These are phyloP conservation scores for Pythium utonaiense DNA, from an alignment of 352 stramenopile genomes.

Conservation along the genomic window DNA sequence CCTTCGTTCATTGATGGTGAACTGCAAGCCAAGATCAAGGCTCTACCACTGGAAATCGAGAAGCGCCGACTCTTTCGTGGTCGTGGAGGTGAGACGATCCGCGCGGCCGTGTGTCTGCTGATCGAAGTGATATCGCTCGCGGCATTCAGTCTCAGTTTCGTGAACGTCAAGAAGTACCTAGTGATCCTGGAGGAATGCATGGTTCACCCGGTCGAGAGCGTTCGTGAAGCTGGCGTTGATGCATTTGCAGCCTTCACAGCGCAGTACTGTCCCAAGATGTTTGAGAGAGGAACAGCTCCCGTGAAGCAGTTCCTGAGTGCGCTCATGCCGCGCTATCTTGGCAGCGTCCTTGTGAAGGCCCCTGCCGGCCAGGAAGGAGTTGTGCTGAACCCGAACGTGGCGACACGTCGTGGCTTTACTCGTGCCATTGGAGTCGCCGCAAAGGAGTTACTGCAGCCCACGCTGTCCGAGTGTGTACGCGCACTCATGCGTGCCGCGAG, in stretches of 20 bases:
- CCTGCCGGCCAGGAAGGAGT: slow-evolving; percentile 2
- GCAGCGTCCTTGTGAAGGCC: slow-evolving; percentile 33
- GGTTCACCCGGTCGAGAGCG: slow-evolving; percentile 90
- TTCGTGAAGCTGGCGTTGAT: slow-evolving; percentile 86
- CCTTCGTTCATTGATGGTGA: slow-evolving; percentile 70
- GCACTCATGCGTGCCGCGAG: slow-evolving; percentile 43
- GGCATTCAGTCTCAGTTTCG: slow-evolving; percentile 50
- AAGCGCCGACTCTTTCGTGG: slow-evolving; percentile 95
- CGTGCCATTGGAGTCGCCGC: slow-evolving; percentile 41
- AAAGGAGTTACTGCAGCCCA: slow-evolving; percentile 34
- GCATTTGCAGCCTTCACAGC: slow-evolving; percentile 84
- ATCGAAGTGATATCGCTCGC: slow-evolving; percentile 88
- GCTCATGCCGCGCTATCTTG: slow-evolving; percentile 62
- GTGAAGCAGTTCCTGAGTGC: slow-evolving; percentile 47
- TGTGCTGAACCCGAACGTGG: slow-evolving; percentile 80
- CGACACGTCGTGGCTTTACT: slow-evolving; percentile 82
- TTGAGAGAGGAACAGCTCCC: slow-evolving; percentile 37
- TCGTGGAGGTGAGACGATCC: slow-evolving; percentile 95
- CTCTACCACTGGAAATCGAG: slow-evolving; percentile 87
- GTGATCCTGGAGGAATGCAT: slow-evolving; percentile 89
- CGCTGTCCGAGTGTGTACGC: slow-evolving; percentile 26
- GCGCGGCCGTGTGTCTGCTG: slow-evolving; percentile 90
- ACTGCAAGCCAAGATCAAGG: slow-evolving; percentile 64
- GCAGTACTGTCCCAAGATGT: slow-evolving; percentile 85
- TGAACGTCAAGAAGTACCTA: slow-evolving; percentile 77